Evolutionary conservation across 192 early-diverging fungal species (phyloP).

Genomic region (Pecoramyces ruminantium): DNA sequence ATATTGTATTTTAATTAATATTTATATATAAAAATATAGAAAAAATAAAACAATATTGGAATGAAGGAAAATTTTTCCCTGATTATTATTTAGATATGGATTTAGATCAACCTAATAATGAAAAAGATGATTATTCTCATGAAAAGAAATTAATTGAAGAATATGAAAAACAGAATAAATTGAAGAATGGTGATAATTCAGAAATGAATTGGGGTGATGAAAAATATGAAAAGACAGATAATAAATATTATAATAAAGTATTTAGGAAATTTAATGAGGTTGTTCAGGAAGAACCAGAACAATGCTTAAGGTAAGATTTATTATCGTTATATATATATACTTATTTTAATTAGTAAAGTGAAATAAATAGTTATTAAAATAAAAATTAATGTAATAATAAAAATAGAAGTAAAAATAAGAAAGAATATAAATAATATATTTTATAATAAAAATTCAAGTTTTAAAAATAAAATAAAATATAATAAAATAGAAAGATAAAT

Average conservation of each 20-base stretch:
- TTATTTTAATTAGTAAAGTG: too few species aligned
- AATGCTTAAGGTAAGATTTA: conserved; percentile 63
- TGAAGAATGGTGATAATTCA: neutral
- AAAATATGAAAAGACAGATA: conserved; percentile 58
- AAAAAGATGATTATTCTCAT: neutral
- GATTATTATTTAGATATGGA: neutral
- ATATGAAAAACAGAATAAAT: neutral
- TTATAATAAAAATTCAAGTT: too few species aligned
- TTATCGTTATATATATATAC: too few species aligned
- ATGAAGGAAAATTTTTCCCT: neutral
- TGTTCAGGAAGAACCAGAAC: conserved; percentile 56
- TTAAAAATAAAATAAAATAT: too few species aligned
- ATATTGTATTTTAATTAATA: too few species aligned
- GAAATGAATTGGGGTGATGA: conserved; percentile 54
- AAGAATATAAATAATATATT: too few species aligned
- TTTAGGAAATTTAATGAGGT: conserved; percentile 65
- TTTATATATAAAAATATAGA: neutral
- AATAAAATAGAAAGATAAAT: too few species aligned
- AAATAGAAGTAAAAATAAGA: too few species aligned
- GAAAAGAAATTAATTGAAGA: neutral
- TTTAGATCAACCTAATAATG: neutral
- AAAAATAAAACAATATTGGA: neutral
- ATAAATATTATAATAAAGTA: conserved; percentile 56
- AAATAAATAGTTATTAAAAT: too few species aligned
- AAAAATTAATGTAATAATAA: too few species aligned